Base-by-base conservation (phyloP, 2,329 filamentous ascomycete genomes). In the Arthroderma sp. region DNA sequence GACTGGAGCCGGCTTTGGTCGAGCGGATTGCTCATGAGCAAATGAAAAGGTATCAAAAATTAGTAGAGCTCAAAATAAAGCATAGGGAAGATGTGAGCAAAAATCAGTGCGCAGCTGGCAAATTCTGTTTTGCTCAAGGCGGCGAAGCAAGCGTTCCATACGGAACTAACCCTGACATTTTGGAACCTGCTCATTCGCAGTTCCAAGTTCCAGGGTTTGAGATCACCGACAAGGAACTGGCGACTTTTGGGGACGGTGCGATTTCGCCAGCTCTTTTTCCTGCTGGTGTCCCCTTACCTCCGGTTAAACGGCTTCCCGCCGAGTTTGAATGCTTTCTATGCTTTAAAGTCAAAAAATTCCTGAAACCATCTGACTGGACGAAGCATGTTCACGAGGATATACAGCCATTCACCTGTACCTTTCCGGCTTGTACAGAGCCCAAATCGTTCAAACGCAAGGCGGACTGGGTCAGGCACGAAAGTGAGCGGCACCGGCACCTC, bases 361-460 rank as follows among this genome's bases (percentile, higher is more conserved):
- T 81, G 54, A 94, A 94, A 61, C 88, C 87, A 10, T 94, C 87
- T 0, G 88, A 95, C 62, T 95, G 88, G 88, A 94, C 87, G 1
- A 94, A 95, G 61, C 88, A 95, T 57, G 85, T 95, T 1, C 85
- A 94, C 54, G 88, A 94, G 63, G 88, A 95, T 59, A 78, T 94
- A 1, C 84, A 91, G 58, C 88, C 88, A 0, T 94, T 94, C 54
- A 93, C 85, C 3, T 95, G 88, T 63, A 94, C 87, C 0, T 94
- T 89, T 68, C 78, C 83, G 2, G 73, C 78, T 42, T 94, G 88
- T 58, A 75, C 76, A 6, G 86, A 94, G 40, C 80, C 84, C 11
- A 94, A 93, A 63, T 87, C 85, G 32, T 95, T 94, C 70, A 94
- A 94, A 65, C 78, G 87, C 40, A 95, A 94, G 64, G 88, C 88